Evolutionary conservation across 306 rosid genomes (phyloP), one percentile per base, ranked within the genome.

Genomic region (Lotus japonicus): DNA sequence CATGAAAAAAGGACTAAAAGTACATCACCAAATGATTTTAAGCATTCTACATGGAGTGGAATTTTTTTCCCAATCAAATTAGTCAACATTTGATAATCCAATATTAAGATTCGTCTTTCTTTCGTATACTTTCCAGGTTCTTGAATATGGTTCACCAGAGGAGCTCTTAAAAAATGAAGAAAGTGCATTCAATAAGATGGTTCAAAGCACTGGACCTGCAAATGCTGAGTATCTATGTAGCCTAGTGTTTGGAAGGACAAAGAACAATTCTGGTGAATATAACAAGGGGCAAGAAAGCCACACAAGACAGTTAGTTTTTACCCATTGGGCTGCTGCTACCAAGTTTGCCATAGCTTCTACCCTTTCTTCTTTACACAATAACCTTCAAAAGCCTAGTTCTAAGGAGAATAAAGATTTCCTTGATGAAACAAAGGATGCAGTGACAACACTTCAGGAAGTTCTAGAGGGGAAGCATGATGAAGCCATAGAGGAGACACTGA

Each of bases 201-300:
- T 92, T 65, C 85, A 83, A 35, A 92, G 98, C 18, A 92, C 98
- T 17, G 98, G 98, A 53, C 72, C 82, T 49, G 88, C 84, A 55
- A 92, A 92, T 83, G 98, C 96, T 42, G 61, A 87, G 64, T 89
- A 85, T 78, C 77, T 92, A 44, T 46, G 87, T 11, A 67, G 82
- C 78, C 72, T 87, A 31, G 95, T 66, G 38, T 76, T 87, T 3
- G 84, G 49, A 58, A 78, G 48, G 14, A 79, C 70, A 64, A 64
- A 31, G 58, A 70, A 51, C 9, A 53, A 70, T 70, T 43, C 66
- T 12, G 49, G 10, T 23, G 83, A 79, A 41, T 58, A 60, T 35
- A 46, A n/a, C 15, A 51, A 52, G 66, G 77, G 51, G 49, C 31
- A 51, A 7, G 73, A 76, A 71, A 74, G 43, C 46, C 77, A 33